These are phyloP conservation scores for Calocybe gangraenosa DNA, from an alignment of 768 basidiomycete species.

Conservation along the genomic window DNA sequence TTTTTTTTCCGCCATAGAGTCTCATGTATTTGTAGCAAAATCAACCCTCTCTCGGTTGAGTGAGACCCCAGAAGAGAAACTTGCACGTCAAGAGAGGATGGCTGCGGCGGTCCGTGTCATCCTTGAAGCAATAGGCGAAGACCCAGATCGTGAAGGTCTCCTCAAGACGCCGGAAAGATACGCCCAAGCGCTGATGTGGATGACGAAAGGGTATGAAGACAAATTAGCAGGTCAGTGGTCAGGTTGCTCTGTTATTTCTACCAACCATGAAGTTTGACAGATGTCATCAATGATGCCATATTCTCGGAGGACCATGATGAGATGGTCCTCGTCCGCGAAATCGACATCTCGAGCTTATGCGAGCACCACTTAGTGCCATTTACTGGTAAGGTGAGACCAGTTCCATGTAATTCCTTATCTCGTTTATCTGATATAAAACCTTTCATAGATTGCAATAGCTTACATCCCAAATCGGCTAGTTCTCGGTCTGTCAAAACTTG, in stretches of 20 bases:
- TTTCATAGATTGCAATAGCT: conserved; percentile 83
- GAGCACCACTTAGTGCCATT: conserved; percentile 99
- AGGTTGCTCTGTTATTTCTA: conserved; percentile 15
- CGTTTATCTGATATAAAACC: conserved; percentile 17
- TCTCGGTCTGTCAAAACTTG: conserved; percentile 92
- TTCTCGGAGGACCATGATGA: conserved; percentile 99
- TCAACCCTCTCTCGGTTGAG: conserved; percentile 83
- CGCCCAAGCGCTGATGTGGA: conserved; percentile 96
- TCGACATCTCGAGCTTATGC: conserved; percentile 94
- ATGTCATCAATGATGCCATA: conserved; percentile 97
- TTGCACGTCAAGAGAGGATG: conserved; percentile 71
- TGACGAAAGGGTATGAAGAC: conserved; percentile 99
- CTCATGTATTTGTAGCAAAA: conserved; percentile 56
- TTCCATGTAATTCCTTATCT: conserved; percentile 3
- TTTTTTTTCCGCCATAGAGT: not conserved
- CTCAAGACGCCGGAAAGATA: conserved; percentile 91
- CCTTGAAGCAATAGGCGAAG: conserved; percentile 97
- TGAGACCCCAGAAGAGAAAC: conserved; percentile 70
- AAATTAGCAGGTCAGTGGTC: conserved; percentile 67
- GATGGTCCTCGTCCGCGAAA: conserved; percentile 98
- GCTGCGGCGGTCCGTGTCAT: conserved; percentile 84
- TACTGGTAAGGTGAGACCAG: conserved; percentile 79
- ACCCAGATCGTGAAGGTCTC: conserved; percentile 93
- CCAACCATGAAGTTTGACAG: conserved; percentile 34
- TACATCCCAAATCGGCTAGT: conserved; percentile 97